phyloP scores from a whole-genome alignment of 2,329 filamentous ascomycete species.

The Tolypocladium inflatum region DNA sequence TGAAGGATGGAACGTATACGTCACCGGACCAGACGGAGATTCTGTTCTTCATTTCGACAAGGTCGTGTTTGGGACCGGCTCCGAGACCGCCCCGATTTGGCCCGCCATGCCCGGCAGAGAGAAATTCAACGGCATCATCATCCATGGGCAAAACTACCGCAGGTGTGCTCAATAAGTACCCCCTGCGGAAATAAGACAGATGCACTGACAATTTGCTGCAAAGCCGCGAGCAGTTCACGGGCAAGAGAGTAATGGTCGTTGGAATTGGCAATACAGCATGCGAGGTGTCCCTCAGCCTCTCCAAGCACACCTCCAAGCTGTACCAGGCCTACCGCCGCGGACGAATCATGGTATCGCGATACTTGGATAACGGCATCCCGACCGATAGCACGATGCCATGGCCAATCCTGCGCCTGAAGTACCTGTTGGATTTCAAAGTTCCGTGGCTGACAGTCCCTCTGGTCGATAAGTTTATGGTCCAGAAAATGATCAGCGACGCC shows the following conservation, averaged over 20 bases:
- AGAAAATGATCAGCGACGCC: constrained; percentile 2
- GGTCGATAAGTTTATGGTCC: constrained; percentile 1
- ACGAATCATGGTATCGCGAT: constrained; percentile 10
- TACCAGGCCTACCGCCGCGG: constrained; percentile 15
- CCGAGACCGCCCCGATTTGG: constrained; percentile 23
- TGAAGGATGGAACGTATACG: neutral
- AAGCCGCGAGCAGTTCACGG: constrained; percentile 12
- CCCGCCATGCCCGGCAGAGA: constrained; percentile 23
- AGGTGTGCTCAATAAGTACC: neutral
- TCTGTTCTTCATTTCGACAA: constrained; percentile 23
- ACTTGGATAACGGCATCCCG: constrained; percentile 4
- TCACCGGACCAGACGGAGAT: neutral
- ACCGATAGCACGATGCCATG: constrained; percentile 1
- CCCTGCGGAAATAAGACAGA: neutral
- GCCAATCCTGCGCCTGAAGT: constrained; percentile 3
- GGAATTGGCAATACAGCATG: constrained; percentile 31
- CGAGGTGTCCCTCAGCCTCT: constrained; percentile 20
- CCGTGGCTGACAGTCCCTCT: neutral
- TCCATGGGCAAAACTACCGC: constrained; percentile 7
- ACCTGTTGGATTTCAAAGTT: constrained; percentile 1
- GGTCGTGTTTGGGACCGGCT: constrained; percentile 26
- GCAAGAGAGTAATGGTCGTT: constrained; percentile 31
- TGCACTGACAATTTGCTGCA: neutral
- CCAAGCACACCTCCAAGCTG: constrained; percentile 14
- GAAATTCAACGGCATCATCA: constrained; percentile 19